Conservation (phyloP, 306 rosid species). For the Echinosophora koreensis region DNA sequence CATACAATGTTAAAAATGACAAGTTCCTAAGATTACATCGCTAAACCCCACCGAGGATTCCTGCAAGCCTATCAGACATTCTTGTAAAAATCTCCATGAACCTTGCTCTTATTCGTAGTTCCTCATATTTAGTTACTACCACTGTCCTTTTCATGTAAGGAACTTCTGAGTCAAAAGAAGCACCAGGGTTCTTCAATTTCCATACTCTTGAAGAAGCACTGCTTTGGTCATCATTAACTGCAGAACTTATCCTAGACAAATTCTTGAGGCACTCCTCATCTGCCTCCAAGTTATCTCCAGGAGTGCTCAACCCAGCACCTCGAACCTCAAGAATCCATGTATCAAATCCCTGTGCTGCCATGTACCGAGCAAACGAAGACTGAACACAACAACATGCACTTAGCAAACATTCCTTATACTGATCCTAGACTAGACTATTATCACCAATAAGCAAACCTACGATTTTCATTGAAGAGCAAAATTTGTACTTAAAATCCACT, state of each 20-base stretch:
- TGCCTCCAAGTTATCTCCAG: constrained; percentile 47
- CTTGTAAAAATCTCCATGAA: constrained; percentile 46
- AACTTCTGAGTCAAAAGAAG: constrained; percentile 42
- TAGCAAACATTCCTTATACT: constrained; percentile 12
- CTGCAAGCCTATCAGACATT: constrained; percentile 48
- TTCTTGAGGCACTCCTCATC: constrained; percentile 34
- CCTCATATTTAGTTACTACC: constrained; percentile 38
- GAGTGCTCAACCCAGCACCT: constrained; percentile 83
- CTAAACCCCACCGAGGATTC: constrained; percentile 58
- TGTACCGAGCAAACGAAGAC: constrained; percentile 86
- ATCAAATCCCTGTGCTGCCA: constrained; percentile 88
- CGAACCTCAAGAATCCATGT: constrained; percentile 95
- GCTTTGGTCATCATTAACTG: constrained; percentile 28
- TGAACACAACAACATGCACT: constrained; percentile 51
- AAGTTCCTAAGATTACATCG: constrained; percentile 24
- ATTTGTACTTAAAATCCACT: not conserved
- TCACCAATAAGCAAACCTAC: not conserved
- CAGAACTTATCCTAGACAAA: constrained; percentile 40
- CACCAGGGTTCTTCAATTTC: constrained; percentile 34
- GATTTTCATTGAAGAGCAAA: constrained; percentile 10
- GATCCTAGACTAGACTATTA: constrained; percentile 9
- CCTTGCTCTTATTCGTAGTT: constrained; percentile 34
- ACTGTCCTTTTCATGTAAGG: constrained; percentile 33
- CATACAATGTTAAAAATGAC: constrained; percentile 11
- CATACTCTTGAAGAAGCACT: constrained; percentile 22